phyloP scores from a whole-genome alignment of 1,284 basidiomycete species.

The Pisolithus thermaeus region DNA sequence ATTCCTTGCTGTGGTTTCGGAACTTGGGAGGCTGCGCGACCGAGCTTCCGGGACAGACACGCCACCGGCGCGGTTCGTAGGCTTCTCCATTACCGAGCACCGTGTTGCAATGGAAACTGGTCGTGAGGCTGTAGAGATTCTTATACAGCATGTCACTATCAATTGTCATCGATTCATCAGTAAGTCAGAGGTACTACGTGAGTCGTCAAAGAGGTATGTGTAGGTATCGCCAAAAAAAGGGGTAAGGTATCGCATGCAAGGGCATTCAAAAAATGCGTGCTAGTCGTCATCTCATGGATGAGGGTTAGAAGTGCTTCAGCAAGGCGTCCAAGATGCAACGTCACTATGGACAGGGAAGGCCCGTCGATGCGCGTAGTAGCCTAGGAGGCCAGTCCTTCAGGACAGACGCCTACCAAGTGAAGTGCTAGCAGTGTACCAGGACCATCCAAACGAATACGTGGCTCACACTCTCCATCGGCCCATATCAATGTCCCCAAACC shows the following conservation, averaged over 20 bases:
- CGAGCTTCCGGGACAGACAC: too few species aligned
- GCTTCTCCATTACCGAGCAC: too few species aligned
- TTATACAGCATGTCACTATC: background rate
- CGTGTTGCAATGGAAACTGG: too few species aligned
- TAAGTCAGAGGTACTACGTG: background rate
- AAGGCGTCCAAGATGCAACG: background rate
- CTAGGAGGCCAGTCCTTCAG: too few species aligned
- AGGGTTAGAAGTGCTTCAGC: background rate
- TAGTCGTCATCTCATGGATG: background rate
- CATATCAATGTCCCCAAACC: constrained; percentile 20
- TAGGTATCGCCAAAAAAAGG: background rate
- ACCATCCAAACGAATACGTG: background rate
- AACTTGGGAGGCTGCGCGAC: too few species aligned
- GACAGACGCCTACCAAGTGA: background rate
- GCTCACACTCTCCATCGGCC: constrained; percentile 11
- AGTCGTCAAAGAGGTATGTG: background rate
- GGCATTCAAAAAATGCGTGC: background rate
- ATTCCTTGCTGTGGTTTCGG: too few species aligned
- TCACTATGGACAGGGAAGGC: background rate
- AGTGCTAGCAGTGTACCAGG: background rate
- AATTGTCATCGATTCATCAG: background rate
- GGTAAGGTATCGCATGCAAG: background rate
- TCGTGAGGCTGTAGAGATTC: too few species aligned
- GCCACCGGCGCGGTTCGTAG: too few species aligned
- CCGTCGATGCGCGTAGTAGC: too few species aligned